A percentile compares a stretch with the other conserved stretches of the same genome.
phyloP scores from a whole-genome alignment of 257 asterid genomes.

The Plantago major region DNA sequence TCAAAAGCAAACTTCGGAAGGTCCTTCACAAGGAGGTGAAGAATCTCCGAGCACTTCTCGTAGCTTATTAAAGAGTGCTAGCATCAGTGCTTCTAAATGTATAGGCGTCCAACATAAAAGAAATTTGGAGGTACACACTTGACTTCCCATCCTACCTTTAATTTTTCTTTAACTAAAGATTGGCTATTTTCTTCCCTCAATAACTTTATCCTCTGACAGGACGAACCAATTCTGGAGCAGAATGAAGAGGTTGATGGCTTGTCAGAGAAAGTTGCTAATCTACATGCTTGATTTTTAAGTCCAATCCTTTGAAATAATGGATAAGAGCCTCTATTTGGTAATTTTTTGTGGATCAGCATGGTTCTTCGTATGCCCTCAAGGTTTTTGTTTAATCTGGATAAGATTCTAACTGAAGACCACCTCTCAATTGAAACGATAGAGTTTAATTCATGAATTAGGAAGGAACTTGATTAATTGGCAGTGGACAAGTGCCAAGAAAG shows the following conservation, averaged over 20 bases:
- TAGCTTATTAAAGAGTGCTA: conserved; percentile 60
- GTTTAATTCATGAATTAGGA: background rate
- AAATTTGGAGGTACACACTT: conserved; percentile 2
- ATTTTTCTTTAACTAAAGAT: background rate
- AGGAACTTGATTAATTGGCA: background rate
- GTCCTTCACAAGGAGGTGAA: conserved; percentile 49
- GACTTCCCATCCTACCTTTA: background rate
- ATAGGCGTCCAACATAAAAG: conserved; percentile 3
- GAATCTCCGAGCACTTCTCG: conserved; percentile 59
- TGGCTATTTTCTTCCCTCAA: background rate
- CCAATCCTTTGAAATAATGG: background rate
- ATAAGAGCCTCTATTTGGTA: background rate
- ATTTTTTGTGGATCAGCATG: background rate
- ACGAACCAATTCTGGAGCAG: conserved; percentile 33
- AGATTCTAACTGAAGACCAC: background rate
- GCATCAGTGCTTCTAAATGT: conserved; percentile 16
- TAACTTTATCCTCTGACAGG: conserved; percentile 22
- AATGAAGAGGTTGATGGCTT: conserved; percentile 43
- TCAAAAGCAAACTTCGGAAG: conserved; percentile 57
- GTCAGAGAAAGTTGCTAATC: conserved; percentile 44
- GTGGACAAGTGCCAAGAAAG: background rate
- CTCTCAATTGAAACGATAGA: background rate
- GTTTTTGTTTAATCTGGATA: background rate
- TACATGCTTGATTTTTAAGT: conserved; percentile 31
- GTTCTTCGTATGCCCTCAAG: background rate